Base-by-base conservation (phyloP, 495 filamentous ascomycete genomes). In the Geopyxis carbonaria region DNA sequence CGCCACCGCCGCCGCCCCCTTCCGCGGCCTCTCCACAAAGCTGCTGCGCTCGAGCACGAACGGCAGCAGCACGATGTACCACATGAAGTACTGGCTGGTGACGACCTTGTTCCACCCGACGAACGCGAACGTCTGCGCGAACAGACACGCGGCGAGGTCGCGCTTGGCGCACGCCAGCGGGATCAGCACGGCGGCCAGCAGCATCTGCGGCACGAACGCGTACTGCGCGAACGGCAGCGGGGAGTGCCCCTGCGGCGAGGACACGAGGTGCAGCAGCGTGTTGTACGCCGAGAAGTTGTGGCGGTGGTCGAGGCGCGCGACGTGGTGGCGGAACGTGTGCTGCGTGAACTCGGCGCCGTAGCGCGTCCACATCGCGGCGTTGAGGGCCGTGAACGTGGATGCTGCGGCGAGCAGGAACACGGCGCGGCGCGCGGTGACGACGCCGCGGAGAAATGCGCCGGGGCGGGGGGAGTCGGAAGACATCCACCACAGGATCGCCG, bases 231-330 rank as follows among this genome's bases (percentile, higher is more conserved):
- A 72, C 2, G 63, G 64, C 1, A 70, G 50, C 10, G 46, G 20
- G 8, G 60, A 48, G 8, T 50, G 25, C 2, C 52, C 31, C 2
- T 59, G 59, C 1, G 56, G 57, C 0, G 79, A 69, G 0, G 87
- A 81, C 31, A 76, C 70, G 23, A 93, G 70, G 56, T 97, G 91
- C 1, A 97, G 72, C 15, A 93, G 67, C 0, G 73, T 85, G 60
- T 92, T 93, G 63, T 95, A 97, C 1, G 84, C 82, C 13, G 81
- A 91, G 64, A 97, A 97, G 59, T 97, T 97, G 60, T 97, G 89
- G 3, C 89, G 78, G 61, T 97, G 89, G 60, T 97, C 89, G 58
- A 91, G 76, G 31, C 89, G 81, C 2, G 77, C 85, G 27, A 95
- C 61, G 52, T 97, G 89, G 63, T 97, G 81, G 38, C 89, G 64